Evolutionary conservation across 2,329 filamentous ascomycete species (phyloP).

Genomic region (Botrytis medusae): DNA sequence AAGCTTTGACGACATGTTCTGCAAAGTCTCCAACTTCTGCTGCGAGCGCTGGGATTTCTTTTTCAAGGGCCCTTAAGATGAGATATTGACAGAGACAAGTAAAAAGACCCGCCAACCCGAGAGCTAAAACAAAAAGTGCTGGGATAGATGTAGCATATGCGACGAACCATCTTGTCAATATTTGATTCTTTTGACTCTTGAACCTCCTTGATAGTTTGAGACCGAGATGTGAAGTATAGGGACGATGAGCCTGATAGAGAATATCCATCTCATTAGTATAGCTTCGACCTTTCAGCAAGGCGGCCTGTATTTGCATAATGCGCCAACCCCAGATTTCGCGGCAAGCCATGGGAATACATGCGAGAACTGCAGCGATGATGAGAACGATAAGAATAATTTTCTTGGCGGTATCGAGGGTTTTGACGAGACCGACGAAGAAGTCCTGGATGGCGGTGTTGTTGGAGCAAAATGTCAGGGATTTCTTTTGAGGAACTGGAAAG

Average conservation of each 20-base stretch:
- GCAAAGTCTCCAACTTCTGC: constrained; percentile 64
- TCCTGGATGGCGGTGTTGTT: constrained; percentile 76
- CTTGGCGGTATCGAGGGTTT: constrained; percentile 65
- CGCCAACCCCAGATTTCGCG: constrained; percentile 77
- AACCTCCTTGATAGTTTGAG: constrained; percentile 68
- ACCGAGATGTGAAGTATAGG: constrained; percentile 70
- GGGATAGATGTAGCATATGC: constrained; percentile 68
- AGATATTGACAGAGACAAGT: constrained; percentile 68
- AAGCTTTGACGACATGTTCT: constrained; percentile 59
- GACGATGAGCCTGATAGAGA: constrained; percentile 82
- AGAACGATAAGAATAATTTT: constrained; percentile 77
- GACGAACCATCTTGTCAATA: constrained; percentile 63
- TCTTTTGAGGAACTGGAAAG: constrained; percentile 82
- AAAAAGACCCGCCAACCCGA: constrained; percentile 66
- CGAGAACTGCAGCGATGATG: constrained; percentile 67
- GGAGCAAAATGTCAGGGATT: constrained; percentile 83
- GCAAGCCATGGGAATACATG: constrained; percentile 76
- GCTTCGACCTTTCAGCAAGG: constrained; percentile 62
- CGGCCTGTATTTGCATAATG: constrained; percentile 67
- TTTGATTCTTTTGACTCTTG: constrained; percentile 60
- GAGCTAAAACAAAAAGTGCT: constrained; percentile 66
- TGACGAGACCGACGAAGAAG: constrained; percentile 75
- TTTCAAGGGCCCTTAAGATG: constrained; percentile 60
- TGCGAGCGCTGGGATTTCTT: constrained; percentile 64
- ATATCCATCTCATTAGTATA: constrained; percentile 78